Base-by-base conservation (phyloP, 345 rosid genomes). In the Murraya paniculata region DNA sequence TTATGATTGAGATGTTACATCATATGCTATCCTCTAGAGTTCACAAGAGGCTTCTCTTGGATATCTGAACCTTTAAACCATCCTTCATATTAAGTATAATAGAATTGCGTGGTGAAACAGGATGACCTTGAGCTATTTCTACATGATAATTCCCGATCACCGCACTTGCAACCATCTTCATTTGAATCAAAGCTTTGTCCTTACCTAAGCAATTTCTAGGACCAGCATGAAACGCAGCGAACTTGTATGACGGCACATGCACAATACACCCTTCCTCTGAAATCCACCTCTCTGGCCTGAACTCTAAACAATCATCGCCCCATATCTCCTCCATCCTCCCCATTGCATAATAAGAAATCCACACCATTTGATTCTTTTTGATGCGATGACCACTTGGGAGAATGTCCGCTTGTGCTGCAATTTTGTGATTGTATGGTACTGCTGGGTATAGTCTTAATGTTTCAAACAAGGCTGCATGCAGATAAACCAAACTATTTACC, bases 231-330 rank as follows among this genome's bases (percentile, higher is more conserved):
- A 81, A 81, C 1, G 77, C 67, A 2, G 70, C 19, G 59, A 53
- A 78, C 35, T 75, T 81, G 73, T 81, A 61, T 53, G 82, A 72
- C 19, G 87, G 84, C 0, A 81, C 80, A 9, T 72, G 71, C 3
- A 56, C 6, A 31, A 75, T 60, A 1, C 73, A 45, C 19, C 84
- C 86, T 60, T 66, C 13, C 50, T 45, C 50, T 45, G 50, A 45
- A 45, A 45, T 45, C 50, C 50, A 45, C 13, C 50, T 45, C 31
- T 10, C 72, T 76, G 0, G 80, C 74, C 13, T 45, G 50, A 83
- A 85, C 30, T 83, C 79, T 18, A 59, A 31, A 41, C 88, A 85
- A 48, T 85, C 88, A 21, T 82, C 25, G 2, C 82, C 84, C 79
- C 88, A 85, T 1, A 82, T 75, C 45, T 78, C 71, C 24, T 77